Percentiles rank a stretch among this genome's conserved stretches.
Evolutionary conservation across 371 early-diverging fungal genomes (phyloP).

Genomic region (Saksenaea oblongispora): DNA sequence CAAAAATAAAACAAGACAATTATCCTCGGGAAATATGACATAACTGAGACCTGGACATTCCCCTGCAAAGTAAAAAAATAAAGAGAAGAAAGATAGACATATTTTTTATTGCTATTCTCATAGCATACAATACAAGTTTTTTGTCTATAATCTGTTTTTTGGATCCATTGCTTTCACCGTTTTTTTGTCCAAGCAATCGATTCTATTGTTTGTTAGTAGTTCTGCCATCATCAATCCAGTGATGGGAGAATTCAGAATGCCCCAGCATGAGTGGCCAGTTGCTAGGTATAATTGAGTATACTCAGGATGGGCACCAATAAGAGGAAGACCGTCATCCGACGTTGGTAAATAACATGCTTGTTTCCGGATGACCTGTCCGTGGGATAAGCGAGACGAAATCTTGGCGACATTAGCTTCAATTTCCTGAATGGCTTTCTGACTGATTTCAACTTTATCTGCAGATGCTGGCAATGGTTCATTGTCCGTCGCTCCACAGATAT

Average conservation of each 20-base stretch:
- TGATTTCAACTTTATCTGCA: constrained; percentile 43
- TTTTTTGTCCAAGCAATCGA: constrained; percentile 33
- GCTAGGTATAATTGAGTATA: constrained; percentile 57
- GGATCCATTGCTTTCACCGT: constrained; percentile 18
- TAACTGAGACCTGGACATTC: constrained; percentile 1
- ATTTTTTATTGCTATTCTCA: neutral
- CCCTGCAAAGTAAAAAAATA: neutral
- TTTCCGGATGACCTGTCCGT: constrained; percentile 23
- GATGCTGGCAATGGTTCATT: constrained; percentile 45
- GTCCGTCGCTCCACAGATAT: constrained; percentile 65
- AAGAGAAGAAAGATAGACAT: neutral
- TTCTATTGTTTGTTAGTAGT: constrained; percentile 50
- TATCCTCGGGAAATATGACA: neutral
- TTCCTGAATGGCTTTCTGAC: constrained; percentile 21
- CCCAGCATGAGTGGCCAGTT: constrained; percentile 75
- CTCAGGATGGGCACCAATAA: constrained; percentile 59
- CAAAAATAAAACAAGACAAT: constrained; percentile 1
- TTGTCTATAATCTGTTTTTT: constrained; percentile 5
- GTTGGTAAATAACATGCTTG: constrained; percentile 72
- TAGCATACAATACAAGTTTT: neutral
- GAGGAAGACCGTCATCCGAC: constrained; percentile 52
- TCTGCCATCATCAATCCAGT: constrained; percentile 71
- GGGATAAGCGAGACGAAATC: constrained; percentile 36
- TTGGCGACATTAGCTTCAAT: constrained; percentile 30
- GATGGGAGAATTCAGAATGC: constrained; percentile 69